These are phyloP conservation scores for Jamesozyma gamospora DNA, from an alignment of 805 yeast species.

Conservation along the genomic window DNA sequence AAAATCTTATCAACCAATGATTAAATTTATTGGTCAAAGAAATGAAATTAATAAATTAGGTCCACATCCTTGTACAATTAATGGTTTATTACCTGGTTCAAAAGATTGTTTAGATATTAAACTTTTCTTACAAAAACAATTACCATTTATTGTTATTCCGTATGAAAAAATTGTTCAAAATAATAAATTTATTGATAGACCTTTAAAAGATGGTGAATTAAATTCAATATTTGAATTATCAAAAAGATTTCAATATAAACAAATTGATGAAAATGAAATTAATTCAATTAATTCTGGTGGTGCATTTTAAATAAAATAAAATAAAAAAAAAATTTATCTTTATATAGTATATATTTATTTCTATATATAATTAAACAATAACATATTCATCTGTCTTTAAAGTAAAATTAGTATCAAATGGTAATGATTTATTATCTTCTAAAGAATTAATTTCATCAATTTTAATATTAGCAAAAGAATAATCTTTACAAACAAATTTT, in stretches of 20 bases:
- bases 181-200: conserved; percentile 18
- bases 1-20: conserved; percentile 49
- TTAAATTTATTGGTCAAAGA: conserved; percentile 81
- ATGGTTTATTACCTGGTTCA: conserved; percentile 24
- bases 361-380: conserved; percentile 30
- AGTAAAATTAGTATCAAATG: conserved; percentile 56
- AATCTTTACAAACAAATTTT: conserved; percentile 37
- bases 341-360: too few relatives aligned
- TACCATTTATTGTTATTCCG: conserved; percentile 34
- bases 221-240: conserved; percentile 61
- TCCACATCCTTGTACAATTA: conserved; percentile 23
- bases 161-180: conserved; percentile 14
- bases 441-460: conserved; percentile 48
- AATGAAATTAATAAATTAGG: conserved; percentile 32
- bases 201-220: conserved; percentile 31
- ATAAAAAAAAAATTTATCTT: background rate
- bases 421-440: conserved; percentile 38
- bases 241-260: conserved; percentile 56
- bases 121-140: conserved; percentile 23
- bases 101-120: conserved; percentile 17
- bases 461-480: conserved; percentile 49
- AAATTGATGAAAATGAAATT: conserved; percentile 57
- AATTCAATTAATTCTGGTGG: conserved; percentile 79
- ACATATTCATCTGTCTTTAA: conserved; percentile 50
- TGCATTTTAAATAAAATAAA: conserved; percentile 32